A percentile compares a stretch with the other conserved stretches of the same genome.
These are phyloP conservation scores for Globisporangium abappressorium DNA, from an alignment of 352 stramenopile genomes.

Conservation along the genomic window DNA sequence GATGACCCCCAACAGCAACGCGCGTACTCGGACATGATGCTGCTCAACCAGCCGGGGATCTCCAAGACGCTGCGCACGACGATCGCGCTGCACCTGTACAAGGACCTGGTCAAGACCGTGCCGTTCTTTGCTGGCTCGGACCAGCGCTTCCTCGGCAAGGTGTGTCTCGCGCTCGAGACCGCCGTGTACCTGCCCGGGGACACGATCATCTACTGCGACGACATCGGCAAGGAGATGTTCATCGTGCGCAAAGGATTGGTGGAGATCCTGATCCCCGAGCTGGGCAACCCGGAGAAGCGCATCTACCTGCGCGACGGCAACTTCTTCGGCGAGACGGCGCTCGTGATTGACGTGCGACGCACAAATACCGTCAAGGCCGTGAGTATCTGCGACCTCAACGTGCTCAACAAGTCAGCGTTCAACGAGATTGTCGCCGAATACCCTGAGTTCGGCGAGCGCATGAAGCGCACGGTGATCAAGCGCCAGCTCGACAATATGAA, in stretches of 20 bases:
- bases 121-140: slow-evolving; percentile 79
- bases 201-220: slow-evolving; percentile 79
- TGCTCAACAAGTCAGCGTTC: slow-evolving; percentile 74
- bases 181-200: slow-evolving; percentile 75
- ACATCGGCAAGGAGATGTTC: slow-evolving; percentile 86
- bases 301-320: slow-evolving; percentile 75
- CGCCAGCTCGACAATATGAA: slow-evolving; percentile 85
- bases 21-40: slow-evolving; percentile 84
- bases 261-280: slow-evolving; percentile 62
- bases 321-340: slow-evolving; percentile 74
- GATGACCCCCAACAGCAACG: slow-evolving; percentile 43
- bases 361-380: slow-evolving; percentile 78
- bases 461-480: slow-evolving; percentile 83
- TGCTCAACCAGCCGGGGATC: slow-evolving; percentile 74
- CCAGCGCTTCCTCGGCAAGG: slow-evolving; percentile 70
- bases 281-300: slow-evolving; percentile 44
- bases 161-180: slow-evolving; percentile 73
- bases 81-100: slow-evolving; percentile 79
- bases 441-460: slow-evolving; percentile 73
- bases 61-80: slow-evolving; percentile 73
- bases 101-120: slow-evolving; percentile 74
- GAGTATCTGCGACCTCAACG: slow-evolving; percentile 76
- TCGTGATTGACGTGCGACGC: slow-evolving; percentile 76
- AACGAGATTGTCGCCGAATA: slow-evolving; percentile 82
- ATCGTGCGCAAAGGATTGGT: slow-evolving; percentile 85